These are phyloP conservation scores for Plenodomus tracheiphilus DNA, from an alignment of 2,329 filamentous ascomycete genomes.

Conservation along the genomic window DNA sequence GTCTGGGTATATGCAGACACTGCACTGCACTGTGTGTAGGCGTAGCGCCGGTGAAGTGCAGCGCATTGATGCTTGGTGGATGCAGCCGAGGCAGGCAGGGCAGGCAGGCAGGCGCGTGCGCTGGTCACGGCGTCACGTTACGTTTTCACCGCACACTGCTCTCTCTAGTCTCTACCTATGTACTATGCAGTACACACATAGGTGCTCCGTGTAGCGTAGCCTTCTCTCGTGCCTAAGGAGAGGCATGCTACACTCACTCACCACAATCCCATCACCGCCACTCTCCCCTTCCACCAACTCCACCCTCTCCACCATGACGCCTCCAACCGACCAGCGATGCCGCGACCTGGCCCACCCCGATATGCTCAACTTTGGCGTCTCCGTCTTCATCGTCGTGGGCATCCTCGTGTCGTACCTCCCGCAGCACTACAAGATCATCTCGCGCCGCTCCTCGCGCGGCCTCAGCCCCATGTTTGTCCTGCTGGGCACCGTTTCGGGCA, in stretches of 20 bases:
- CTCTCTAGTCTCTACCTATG: too few relatives aligned
- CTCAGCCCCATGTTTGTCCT: conserved; percentile 95
- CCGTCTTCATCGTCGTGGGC: conserved; percentile 77
- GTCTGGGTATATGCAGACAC: background rate
- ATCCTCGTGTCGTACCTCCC: conserved; percentile 93
- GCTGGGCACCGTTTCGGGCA: conserved; percentile 88
- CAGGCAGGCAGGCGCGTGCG: too few relatives aligned
- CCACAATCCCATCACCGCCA: background rate
- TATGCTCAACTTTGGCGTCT: conserved; percentile 57
- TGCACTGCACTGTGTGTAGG: too few relatives aligned
- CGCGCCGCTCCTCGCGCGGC: conserved; percentile 82
- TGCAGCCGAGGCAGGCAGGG: background rate
- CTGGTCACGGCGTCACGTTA: background rate
- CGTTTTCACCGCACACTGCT: too few relatives aligned
- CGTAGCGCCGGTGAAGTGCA: background rate
- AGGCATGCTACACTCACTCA: too few relatives aligned
- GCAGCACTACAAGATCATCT: conserved; percentile 90
- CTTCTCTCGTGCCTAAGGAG: too few relatives aligned
- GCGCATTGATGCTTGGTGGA: background rate
- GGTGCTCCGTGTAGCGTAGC: too few relatives aligned
- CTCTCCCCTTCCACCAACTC: background rate
- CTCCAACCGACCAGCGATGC: conserved; percentile 43
- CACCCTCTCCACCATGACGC: conserved; percentile 9
- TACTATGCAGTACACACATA: too few relatives aligned
- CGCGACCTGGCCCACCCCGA: conserved; percentile 56